phyloP scores from a whole-genome alignment of 179 eudicot genomes.

The Beta corolliflora region DNA sequence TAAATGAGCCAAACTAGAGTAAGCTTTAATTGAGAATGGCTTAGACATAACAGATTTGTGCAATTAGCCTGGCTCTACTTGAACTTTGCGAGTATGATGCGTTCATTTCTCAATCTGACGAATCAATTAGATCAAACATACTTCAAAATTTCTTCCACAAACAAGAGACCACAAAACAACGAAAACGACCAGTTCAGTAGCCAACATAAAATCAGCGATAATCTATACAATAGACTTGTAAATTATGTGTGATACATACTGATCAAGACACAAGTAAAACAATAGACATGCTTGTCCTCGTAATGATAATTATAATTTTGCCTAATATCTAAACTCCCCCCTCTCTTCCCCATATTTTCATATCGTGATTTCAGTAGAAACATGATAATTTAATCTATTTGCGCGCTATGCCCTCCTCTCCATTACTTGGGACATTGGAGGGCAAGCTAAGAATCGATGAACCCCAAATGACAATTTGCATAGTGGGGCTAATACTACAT shows the following conservation, averaged over 20 bases:
- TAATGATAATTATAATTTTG: not conserved
- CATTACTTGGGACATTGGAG: not conserved
- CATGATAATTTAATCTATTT: not conserved
- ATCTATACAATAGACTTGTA: not conserved
- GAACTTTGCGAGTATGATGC: too few relatives aligned
- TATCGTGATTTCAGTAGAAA: not conserved
- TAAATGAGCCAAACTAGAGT: too few relatives aligned
- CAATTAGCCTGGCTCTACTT: too few relatives aligned
- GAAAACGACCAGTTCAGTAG: not conserved
- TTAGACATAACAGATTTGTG: too few relatives aligned
- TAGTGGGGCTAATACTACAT: not conserved
- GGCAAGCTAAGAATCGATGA: not conserved
- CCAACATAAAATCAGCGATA: not conserved
- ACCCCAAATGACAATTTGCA: too few relatives aligned
- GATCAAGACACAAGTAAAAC: not conserved
- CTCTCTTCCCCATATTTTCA: not conserved
- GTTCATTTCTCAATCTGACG: too few relatives aligned
- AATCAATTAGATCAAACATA: too few relatives aligned
- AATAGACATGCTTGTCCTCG: not conserved
- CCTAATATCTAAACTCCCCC: not conserved
- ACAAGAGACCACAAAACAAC: not conserved
- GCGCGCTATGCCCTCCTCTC: not conserved
- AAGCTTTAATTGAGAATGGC: too few relatives aligned
- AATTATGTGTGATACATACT: conserved; percentile 1
- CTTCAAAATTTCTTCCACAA: too few relatives aligned